phyloP scores from a whole-genome alignment of 352 stramenopile species.

The Pythium apleroticum region DNA sequence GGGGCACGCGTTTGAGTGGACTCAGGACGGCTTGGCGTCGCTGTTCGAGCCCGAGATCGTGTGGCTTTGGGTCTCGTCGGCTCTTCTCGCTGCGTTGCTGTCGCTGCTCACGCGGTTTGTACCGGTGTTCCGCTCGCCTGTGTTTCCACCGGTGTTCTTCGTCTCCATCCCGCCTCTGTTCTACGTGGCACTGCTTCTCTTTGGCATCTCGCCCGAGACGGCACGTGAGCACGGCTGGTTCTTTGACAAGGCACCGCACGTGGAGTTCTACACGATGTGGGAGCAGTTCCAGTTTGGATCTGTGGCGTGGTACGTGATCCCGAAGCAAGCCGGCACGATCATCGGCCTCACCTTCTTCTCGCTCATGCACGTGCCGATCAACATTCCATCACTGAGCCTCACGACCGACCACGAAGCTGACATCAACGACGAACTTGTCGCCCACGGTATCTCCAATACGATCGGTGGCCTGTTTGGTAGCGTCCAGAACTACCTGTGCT shows the following conservation, averaged over 20 bases:
- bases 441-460: slow-evolving; percentile 91
- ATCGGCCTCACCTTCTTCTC: slow-evolving; percentile 91
- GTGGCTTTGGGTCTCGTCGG: slow-evolving; percentile 73
- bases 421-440: slow-evolving; percentile 93
- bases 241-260: slow-evolving; percentile 63
- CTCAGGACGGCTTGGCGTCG: slow-evolving; percentile 41
- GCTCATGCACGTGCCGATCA: slow-evolving; percentile 95
- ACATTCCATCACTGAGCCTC: slow-evolving; percentile 90
- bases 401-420: slow-evolving; percentile 86
- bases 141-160: slow-evolving; percentile 81
- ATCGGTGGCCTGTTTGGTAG: slow-evolving; percentile 84
- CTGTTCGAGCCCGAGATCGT: slow-evolving; percentile 52
- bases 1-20: slow-evolving; percentile 63
- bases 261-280: slow-evolving; percentile 76
- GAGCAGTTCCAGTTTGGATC: slow-evolving; percentile 69
- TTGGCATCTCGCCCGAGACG: slow-evolving; percentile 53
- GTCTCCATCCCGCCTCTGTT: slow-evolving; percentile 79
- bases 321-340: slow-evolving; percentile 76
- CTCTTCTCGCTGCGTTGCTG: slow-evolving; percentile 47
- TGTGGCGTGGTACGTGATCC: slow-evolving; percentile 70
- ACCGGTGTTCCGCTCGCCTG: slow-evolving; percentile 36
- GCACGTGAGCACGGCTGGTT: slow-evolving; percentile 74
- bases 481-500: slow-evolving; percentile 92
- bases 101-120: slow-evolving; percentile 57
- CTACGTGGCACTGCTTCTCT: slow-evolving; percentile 55